Evolutionary conservation across 2,329 filamentous ascomycete species (phyloP), one percentile per base, ranked within the genome.

Genomic region (Didymella pomorum): DNA sequence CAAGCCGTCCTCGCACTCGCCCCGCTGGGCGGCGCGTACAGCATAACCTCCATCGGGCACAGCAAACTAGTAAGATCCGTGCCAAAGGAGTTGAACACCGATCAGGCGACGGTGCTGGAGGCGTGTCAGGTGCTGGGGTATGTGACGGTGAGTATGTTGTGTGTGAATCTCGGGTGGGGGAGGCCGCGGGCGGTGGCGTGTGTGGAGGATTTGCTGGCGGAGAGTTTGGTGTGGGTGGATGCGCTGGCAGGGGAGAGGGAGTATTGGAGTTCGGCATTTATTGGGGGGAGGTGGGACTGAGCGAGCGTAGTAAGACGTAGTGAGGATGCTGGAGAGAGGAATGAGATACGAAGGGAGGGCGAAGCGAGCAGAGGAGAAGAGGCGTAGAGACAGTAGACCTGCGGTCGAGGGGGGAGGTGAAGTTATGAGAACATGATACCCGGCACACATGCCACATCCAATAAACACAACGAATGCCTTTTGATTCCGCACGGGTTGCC

Each of bases 211-310:
- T 80, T 99, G 31, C 83, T 98, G 50, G 88, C 89, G 0, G 92
- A 96, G 70, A 92, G 93, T 51, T 86, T 99, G 81, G 86, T 99
- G 14, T 99, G 95, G 95, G 87, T 98, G 6, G 95, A 99, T 77
- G 87, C 86, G 65, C 93, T 97, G 79, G 88, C 83, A 31, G 83
- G 86, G 9, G 94, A 98, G 79, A 93, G 89, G 77, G 93, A 98
- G 78, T 99, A 97, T 71, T 99, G 95, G 95, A 91, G 87, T 58
- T 91, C 91, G 0, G 87, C 89, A 0, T 91, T 90, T 61, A 91
- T 93, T 16, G 70, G 66, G n/a, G 25, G 67, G 16, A 62, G 52
- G 29, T 50, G 42, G 12, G 21, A 12, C 6, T n/a, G 43, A 14
- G 26, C n/a, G n/a, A n/a, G n/a, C n/a, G n/a, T n/a, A n/a, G n/a